phyloP scores from a whole-genome alignment of 148 eudicot genomes.

The Camellia lanceoleosa region DNA sequence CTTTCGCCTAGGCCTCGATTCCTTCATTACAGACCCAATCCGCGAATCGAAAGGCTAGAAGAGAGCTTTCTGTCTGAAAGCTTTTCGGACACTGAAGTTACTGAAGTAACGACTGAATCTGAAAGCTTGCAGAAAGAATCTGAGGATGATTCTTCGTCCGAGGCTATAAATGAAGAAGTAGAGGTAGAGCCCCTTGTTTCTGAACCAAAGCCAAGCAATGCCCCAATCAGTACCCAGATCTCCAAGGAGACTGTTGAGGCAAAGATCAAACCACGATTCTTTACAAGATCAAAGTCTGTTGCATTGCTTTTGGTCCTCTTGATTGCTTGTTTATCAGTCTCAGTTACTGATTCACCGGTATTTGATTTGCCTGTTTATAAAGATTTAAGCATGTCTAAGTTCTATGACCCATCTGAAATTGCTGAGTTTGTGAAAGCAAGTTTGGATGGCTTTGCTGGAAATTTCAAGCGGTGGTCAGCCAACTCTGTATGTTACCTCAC shows the following conservation, averaged over 20 bases:
- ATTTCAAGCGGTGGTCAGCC: slow-evolving; percentile 38
- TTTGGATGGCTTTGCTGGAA: slow-evolving; percentile 25
- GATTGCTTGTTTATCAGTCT: slow-evolving; percentile 39
- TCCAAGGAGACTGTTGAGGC: slow-evolving; percentile 24
- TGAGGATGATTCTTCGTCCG: slow-evolving; percentile 39
- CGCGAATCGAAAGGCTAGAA: slow-evolving; percentile 50
- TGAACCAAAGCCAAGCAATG: slow-evolving; percentile 23
- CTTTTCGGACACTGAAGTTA: slow-evolving; percentile 51
- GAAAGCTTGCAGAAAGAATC: slow-evolving; percentile 35
- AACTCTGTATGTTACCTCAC: slow-evolving; percentile 33
- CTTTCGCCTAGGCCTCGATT: slow-evolving; percentile 96
- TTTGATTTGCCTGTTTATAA: slow-evolving; percentile 17
- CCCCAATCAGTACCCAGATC: slow-evolving; percentile 12
- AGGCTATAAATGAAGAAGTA: slow-evolving; percentile 22
- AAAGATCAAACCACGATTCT: slow-evolving; percentile 21
- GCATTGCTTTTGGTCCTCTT: slow-evolving; percentile 43
- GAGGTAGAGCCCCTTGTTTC: slow-evolving; percentile 23
- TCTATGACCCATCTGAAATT: slow-evolving; percentile 26
- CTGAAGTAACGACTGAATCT: slow-evolving; percentile 42
- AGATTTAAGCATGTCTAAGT: slow-evolving; percentile 31
- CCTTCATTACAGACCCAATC: slow-evolving; percentile 73
- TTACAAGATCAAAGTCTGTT: slow-evolving; percentile 33
- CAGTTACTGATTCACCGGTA: slow-evolving; percentile 26
- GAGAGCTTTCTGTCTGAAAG: slow-evolving; percentile 49
- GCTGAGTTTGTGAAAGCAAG: slow-evolving; percentile 32